Evolutionary conservation across 2,329 filamentous ascomycete species (phyloP), one percentile per base, ranked within the genome.

Genomic region (Gliomastix tumulicola): DNA sequence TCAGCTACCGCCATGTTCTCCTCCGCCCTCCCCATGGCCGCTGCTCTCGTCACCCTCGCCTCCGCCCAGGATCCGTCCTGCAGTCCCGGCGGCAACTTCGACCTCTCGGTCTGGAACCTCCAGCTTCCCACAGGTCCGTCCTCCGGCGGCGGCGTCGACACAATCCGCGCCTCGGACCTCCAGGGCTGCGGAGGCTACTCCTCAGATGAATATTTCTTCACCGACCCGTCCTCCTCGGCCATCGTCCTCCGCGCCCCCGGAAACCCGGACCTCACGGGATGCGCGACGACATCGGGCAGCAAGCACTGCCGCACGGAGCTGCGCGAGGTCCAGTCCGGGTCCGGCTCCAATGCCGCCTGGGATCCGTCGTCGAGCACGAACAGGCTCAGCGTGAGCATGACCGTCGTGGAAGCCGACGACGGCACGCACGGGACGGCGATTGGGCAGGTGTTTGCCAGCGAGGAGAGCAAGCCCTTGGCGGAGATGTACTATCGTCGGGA

Each of bases 251-350:
- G 57, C 46, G 62, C 65, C 3, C 58, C 60, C 2, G 59, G 60
- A 8, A 55, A 54, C 9, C 48, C 53, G 2, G 41, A 43, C 13
- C 46, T 37, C 21, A 44, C 55, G 2, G 47, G 44, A 7, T 66
- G 61, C 40, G 60, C 63, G 7, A 64, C 53, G 3, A 66, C 63
- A 1, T 41, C 52, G 2, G 54, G 62, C 48, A 63, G 59, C 46
- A 38, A 56, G 32, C 62, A 66, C 43, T 66, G 63, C 44, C 62
- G 60, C 20, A 63, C 58, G 9, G 63, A 66, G 44, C 48, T 67
- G 11, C 60, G 61, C 15, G 63, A 67, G 48, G 39, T 35, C 13
- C 46, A 35, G 21, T 59, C 58, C 2, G 27, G 13, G 13, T 49
- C 34, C 4, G 50, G 41, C 34, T 56, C 61, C 60, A 46, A 52